phyloP scores from a whole-genome alignment of 352 stramenopile genomes.

The Phytophthora tubulina region DNA sequence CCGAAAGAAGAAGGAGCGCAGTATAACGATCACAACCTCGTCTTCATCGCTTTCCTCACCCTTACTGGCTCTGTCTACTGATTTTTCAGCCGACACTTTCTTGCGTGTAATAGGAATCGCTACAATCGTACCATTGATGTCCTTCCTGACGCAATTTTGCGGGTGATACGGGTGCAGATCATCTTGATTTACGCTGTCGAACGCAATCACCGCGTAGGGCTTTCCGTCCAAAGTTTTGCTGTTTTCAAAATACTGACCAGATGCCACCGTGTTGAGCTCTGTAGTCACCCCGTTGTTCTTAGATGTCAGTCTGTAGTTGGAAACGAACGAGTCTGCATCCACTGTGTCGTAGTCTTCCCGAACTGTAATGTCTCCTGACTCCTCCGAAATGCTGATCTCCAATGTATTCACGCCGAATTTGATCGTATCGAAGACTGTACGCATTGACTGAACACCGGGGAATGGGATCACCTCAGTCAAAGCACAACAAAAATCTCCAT shows the following conservation, averaged over 20 bases:
- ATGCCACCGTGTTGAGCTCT: neutral
- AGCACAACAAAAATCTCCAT: too few relatives aligned
- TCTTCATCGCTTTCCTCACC: neutral
- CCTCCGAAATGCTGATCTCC: neutral
- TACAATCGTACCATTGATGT: neutral
- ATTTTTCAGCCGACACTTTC: neutral
- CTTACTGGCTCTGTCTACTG: too few relatives aligned
- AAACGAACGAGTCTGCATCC: neutral
- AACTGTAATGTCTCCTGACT: neutral
- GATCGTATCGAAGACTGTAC: neutral
- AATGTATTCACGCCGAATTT: neutral
- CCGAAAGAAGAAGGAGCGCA: constrained; percentile 1
- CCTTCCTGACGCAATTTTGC: neutral
- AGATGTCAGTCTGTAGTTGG: neutral
- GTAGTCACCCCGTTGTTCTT: neutral
- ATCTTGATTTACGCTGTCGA: neutral
- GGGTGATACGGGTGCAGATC: neutral
- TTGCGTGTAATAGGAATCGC: neutral
- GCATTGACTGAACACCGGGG: neutral
- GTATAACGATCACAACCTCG: neutral
- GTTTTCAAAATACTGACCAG: neutral
- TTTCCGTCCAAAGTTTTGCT: neutral
- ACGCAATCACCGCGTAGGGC: neutral
- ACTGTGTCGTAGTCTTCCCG: neutral
- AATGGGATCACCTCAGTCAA: too few relatives aligned